A percentile compares a stretch with the other conserved stretches of the same genome.
phyloP scores from a whole-genome alignment of 2,329 filamentous ascomycete species.

The Xenosphaeropsis pyriputrescens region DNA sequence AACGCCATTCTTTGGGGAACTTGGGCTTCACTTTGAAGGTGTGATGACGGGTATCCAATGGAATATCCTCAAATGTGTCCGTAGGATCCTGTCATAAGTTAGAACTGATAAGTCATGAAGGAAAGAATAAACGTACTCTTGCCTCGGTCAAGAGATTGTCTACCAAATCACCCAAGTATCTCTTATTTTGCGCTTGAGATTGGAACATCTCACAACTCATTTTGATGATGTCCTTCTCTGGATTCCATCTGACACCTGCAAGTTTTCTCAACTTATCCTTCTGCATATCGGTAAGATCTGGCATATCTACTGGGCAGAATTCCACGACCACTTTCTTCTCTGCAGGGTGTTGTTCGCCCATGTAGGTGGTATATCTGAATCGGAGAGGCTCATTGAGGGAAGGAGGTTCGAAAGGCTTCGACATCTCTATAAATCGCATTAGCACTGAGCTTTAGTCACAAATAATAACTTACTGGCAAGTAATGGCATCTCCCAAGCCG shows the following conservation, averaged over 20 bases:
- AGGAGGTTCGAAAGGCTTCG: slow-evolving; percentile 67
- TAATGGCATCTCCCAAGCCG: slow-evolving; percentile 92
- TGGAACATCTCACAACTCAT: slow-evolving; percentile 86
- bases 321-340: slow-evolving; percentile 90
- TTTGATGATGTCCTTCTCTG: slow-evolving; percentile 63
- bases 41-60: slow-evolving; percentile 79
- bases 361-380: slow-evolving; percentile 94
- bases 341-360: slow-evolving; percentile 86
- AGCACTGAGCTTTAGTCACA: slow-evolving; percentile 1
- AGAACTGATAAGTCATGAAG: slow-evolving; percentile 2
- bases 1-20: slow-evolving; percentile 73
- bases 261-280: slow-evolving; percentile 77
- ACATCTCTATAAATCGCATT: slow-evolving; percentile 44
- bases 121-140: slow-evolving; percentile 30
- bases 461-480: slow-evolving; percentile 56
- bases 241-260: slow-evolving; percentile 75
- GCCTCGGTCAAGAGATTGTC: slow-evolving; percentile 60
- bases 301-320: slow-evolving; percentile 63
- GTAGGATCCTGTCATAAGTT: slow-evolving; percentile 38
- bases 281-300: slow-evolving; percentile 50
- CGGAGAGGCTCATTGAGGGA: slow-evolving; percentile 56
- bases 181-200: slow-evolving; percentile 90
- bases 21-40: slow-evolving; percentile 47
- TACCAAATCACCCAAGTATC: slow-evolving; percentile 73
- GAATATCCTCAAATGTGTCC: slow-evolving; percentile 80